Evolutionary conservation across 805 yeast species (phyloP).

Genomic region (Lachancea fermentati): DNA sequence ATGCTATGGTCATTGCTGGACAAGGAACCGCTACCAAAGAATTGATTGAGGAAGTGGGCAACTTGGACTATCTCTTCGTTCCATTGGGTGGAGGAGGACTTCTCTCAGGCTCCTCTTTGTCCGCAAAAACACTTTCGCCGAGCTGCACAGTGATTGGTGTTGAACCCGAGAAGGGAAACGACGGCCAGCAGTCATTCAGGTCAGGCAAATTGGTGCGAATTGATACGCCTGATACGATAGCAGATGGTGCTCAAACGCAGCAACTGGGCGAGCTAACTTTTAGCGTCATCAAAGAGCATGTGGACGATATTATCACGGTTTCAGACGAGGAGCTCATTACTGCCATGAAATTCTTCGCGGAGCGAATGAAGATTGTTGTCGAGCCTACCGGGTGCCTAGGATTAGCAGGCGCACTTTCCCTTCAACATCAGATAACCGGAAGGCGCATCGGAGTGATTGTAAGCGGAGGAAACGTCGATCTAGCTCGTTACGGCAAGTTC

Average conservation of each 20-base stretch:
- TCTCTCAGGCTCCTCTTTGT: slow-evolving; percentile 37
- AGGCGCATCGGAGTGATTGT: slow-evolving; percentile 9
- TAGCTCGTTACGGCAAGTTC: slow-evolving; percentile 5
- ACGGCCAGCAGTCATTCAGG: slow-evolving; percentile 16
- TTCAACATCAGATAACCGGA: slow-evolving; percentile 4
- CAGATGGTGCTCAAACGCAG: slow-evolving; percentile 22
- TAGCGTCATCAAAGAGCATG: slow-evolving; percentile 13
- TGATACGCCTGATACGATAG: slow-evolving; percentile 15
- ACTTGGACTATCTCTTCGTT: slow-evolving; percentile 41
- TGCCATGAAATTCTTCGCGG: slow-evolving; percentile 16
- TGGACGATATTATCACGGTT: slow-evolving; percentile 17
- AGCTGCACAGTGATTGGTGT: slow-evolving; percentile 16
- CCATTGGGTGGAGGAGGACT: slow-evolving; percentile 54
- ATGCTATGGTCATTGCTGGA: slow-evolving; percentile 46
- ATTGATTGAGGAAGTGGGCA: slow-evolving; percentile 38
- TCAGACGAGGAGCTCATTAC: slow-evolving; percentile 13
- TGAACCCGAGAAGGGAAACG: slow-evolving; percentile 20
- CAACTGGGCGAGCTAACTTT: slow-evolving; percentile 17
- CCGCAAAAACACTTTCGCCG: slow-evolving; percentile 14
- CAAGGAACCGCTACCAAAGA: slow-evolving; percentile 46
- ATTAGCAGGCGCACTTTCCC: slow-evolving; percentile 8
- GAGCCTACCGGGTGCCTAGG: slow-evolving; percentile 19
- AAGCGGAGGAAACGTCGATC: slow-evolving; percentile 12
- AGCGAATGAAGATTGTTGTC: slow-evolving; percentile 18
- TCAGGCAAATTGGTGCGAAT: slow-evolving; percentile 13